Conservation (phyloP, 148 eudicot genomes). For the Bassia scoparia region DNA sequence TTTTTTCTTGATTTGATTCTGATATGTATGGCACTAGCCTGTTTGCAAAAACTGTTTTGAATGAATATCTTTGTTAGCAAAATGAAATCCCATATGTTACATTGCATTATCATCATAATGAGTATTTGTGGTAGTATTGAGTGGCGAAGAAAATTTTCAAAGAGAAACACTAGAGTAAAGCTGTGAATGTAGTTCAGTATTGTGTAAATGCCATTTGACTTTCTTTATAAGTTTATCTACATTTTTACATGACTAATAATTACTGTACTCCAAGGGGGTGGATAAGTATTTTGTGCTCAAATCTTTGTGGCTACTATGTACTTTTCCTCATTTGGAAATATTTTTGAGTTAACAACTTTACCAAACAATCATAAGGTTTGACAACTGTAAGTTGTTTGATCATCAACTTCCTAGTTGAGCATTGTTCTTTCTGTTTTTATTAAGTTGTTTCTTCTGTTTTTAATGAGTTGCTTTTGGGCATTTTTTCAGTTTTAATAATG, state of each 20-base stretch:
- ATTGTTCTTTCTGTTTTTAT: background rate
- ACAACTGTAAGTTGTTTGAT: background rate
- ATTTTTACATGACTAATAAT: no score
- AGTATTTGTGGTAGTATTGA: no score
- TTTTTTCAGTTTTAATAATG: background rate
- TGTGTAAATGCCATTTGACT: background rate
- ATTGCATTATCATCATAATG: no score
- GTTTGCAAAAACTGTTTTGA: background rate
- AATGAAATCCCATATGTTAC: background rate
- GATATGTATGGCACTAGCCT: background rate
- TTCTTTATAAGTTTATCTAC: no score
- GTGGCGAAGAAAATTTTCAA: no score
- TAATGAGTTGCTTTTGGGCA: background rate
- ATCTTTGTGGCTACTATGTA: constrained; percentile 5
- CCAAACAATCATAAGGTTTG: background rate
- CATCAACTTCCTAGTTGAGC: background rate
- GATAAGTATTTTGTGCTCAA: background rate
- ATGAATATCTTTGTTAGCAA: background rate
- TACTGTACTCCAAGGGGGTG: background rate
- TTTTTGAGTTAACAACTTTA: constrained; percentile 1
- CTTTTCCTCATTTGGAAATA: constrained; percentile 18
- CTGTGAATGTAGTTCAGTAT: background rate
- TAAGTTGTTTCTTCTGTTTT: background rate
- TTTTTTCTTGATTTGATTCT: background rate
- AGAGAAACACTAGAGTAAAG: background rate